Percentiles rank a stretch among this genome's conserved stretches.
Evolutionary conservation across 2,329 filamentous ascomycete species (phyloP).

Genomic region (Xylariaceae sp.): DNA sequence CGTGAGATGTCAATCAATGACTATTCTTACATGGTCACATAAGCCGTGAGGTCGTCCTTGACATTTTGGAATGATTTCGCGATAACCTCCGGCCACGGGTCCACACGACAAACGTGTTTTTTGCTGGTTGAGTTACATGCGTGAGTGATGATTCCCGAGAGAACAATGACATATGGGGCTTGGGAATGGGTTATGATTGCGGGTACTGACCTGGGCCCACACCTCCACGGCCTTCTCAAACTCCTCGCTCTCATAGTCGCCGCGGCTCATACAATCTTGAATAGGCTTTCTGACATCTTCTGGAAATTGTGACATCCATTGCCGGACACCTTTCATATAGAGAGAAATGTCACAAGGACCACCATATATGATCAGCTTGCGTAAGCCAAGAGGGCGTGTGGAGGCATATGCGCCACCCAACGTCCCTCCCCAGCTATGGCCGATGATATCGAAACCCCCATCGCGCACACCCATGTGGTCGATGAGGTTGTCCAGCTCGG

Average conservation of each 20-base stretch:
- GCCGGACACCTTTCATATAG: background rate
- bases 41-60: conserved; percentile 14
- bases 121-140: background rate
- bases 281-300: conserved; percentile 7
- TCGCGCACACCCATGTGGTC: background rate
- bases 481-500: background rate
- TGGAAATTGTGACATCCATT: conserved; percentile 4
- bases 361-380: background rate
- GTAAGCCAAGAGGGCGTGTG: background rate
- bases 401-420: background rate
- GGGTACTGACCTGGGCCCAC: background rate
- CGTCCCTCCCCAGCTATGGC: background rate
- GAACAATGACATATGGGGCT: no score
- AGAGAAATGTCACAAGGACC: background rate
- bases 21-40: conserved; percentile 24
- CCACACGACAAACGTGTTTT: conserved; percentile 13
- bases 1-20: no score
- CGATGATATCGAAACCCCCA: background rate
- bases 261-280: conserved; percentile 10
- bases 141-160: background rate
- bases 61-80: conserved; percentile 6
- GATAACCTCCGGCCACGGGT: conserved; percentile 11
- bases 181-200: background rate
- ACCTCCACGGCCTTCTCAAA: conserved; percentile 9
- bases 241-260: conserved; percentile 15